A percentile compares a stretch with the other conserved stretches of the same genome.
Evolutionary conservation across 164 flowering plant genomes (phyloP).

Genomic region (Vitis labrusca): DNA sequence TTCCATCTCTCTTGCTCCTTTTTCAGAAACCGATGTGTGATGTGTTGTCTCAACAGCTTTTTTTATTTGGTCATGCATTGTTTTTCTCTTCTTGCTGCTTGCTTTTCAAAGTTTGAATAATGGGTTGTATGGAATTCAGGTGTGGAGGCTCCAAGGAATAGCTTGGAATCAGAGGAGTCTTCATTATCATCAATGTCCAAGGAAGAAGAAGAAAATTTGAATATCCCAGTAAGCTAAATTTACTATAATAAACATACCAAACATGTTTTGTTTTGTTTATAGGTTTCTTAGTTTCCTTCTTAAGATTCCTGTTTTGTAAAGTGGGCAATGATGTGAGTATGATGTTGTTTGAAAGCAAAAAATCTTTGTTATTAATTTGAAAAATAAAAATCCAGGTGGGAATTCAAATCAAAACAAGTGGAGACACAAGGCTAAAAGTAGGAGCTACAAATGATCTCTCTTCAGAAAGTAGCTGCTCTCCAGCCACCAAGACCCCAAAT

Average conservation of each 20-base stretch:
- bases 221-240: conserved; percentile 51
- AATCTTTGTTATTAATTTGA: not conserved
- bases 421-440: conserved; percentile 6
- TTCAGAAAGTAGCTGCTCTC: conserved; percentile 44
- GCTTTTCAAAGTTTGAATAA: conserved; percentile 4
- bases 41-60: not conserved
- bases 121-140: conserved; percentile 43
- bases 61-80: not conserved
- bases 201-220: conserved; percentile 29
- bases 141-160: conserved; percentile 82
- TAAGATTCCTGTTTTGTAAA: conserved; percentile 6
- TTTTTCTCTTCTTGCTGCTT: not conserved
- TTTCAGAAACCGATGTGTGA: too few relatives aligned
- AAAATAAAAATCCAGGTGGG: conserved; percentile 34
- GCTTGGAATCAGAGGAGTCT: conserved; percentile 57
- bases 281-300: not conserved
- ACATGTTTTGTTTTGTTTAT: not conserved
- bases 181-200: conserved; percentile 21
- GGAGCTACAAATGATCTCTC: conserved; percentile 17
- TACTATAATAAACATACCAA: not conserved
- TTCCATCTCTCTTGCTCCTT: too few relatives aligned
- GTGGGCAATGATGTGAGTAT: conserved; percentile 18
- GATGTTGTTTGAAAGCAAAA: not conserved
- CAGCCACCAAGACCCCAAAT: conserved; percentile 67
- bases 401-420: conserved; percentile 44